These are phyloP conservation scores for Fonsecaea monophora DNA, from an alignment of 2,329 filamentous ascomycete species.

Conservation along the genomic window DNA sequence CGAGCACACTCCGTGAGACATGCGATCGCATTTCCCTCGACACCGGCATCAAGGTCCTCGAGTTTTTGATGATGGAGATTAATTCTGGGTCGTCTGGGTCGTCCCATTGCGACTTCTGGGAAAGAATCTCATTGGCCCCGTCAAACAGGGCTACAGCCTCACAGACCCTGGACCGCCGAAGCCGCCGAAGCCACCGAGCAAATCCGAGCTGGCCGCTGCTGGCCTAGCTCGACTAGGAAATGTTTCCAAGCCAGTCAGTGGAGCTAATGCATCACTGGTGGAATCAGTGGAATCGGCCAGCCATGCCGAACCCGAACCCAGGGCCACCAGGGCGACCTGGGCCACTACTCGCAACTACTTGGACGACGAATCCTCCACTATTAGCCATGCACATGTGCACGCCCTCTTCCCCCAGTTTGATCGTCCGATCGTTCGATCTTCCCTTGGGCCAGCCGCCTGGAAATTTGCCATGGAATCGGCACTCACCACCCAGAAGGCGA, in stretches of 20 bases:
- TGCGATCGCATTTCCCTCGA: background rate
- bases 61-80: background rate
- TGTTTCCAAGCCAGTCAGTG: background rate
- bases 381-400: background rate
- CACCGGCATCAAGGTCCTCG: background rate
- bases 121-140: background rate
- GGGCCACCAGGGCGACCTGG: no score
- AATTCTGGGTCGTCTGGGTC: background rate
- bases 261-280: background rate
- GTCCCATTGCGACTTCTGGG: background rate
- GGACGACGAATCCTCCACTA: background rate
- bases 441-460: background rate
- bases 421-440: background rate
- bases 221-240: background rate
- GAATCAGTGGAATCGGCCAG: background rate
- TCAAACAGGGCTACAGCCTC: background rate
- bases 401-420: background rate
- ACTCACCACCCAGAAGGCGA: background rate
- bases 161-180: background rate
- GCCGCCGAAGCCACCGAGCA: conserved; percentile 5
- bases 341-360: background rate
- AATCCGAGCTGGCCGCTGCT: background rate
- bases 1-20: no score
- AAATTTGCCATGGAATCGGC: background rate
- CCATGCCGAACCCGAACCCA: background rate